Evolutionary conservation across 345 rosid species (phyloP).

Genomic region (Syzygium jambos): DNA sequence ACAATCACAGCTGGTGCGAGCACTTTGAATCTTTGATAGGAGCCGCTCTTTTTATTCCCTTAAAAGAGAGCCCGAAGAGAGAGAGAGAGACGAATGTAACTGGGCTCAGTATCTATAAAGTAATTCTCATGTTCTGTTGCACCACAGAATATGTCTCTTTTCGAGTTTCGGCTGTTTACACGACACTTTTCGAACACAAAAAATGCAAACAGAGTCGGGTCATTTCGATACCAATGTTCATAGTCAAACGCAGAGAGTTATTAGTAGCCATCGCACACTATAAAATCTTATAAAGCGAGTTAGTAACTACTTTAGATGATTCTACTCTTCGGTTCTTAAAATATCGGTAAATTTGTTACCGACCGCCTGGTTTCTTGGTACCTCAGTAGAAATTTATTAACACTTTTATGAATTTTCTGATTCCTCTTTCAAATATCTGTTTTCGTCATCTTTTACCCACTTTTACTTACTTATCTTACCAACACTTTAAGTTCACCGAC

Average conservation of each 20-base stretch:
- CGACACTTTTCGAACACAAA: not conserved
- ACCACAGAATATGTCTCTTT: not conserved
- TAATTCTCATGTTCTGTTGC: not conserved
- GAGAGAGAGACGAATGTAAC: not conserved
- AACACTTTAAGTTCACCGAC: not conserved
- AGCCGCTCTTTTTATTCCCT: slow-evolving; percentile 7
- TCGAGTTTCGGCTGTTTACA: not conserved
- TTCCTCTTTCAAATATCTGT: not conserved
- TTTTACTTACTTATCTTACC: not conserved
- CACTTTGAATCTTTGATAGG: slow-evolving; percentile 9
- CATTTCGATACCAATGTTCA: not conserved
- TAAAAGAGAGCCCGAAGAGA: not conserved
- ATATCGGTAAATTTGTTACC: not conserved
- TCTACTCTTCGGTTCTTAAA: not conserved
- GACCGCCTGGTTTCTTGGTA: not conserved
- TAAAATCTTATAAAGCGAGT: not conserved
- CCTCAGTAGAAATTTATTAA: not conserved
- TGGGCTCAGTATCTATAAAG: not conserved
- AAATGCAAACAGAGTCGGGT: not conserved
- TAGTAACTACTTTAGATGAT: not conserved
- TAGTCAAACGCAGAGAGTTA: not conserved
- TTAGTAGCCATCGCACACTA: not conserved
- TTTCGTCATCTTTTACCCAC: not conserved
- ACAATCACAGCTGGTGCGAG: not conserved
- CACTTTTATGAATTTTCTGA: not conserved